These are phyloP conservation scores for Houttuynia cordata DNA, from an alignment of 164 flowering plant genomes.

Conservation along the genomic window DNA sequence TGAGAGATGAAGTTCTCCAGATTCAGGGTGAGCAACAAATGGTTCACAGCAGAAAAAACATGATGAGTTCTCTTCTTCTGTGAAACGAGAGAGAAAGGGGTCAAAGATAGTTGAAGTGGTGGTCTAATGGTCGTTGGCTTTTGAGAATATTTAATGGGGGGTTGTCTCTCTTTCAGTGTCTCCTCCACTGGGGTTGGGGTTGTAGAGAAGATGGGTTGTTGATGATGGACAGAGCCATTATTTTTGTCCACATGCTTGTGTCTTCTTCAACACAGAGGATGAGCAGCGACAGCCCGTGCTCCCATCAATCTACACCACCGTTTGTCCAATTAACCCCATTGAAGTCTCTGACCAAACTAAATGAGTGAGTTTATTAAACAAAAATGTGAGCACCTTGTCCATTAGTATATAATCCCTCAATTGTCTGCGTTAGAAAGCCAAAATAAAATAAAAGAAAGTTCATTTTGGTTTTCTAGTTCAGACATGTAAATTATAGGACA, in stretches of 20 bases:
- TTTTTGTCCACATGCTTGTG: constrained; percentile 34
- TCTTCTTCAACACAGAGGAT: constrained; percentile 17
- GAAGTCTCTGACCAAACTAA: too few relatives aligned
- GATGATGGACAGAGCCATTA: constrained; percentile 7
- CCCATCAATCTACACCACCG: background rate
- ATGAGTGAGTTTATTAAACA: too few relatives aligned
- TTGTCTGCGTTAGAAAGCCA: too few relatives aligned
- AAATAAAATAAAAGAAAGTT: too few relatives aligned
- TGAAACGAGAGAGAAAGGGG: background rate
- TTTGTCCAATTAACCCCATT: too few relatives aligned
- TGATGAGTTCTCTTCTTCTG: background rate
- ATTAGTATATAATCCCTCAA: too few relatives aligned
- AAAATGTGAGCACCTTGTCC: too few relatives aligned
- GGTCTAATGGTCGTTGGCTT: background rate
- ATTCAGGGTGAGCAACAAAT: background rate
- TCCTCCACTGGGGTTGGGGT: too few relatives aligned
- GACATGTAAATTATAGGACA: too few relatives aligned
- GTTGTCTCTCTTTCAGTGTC: too few relatives aligned
- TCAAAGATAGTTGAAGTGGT: background rate
- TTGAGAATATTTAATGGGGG: background rate
- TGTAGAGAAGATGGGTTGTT: background rate
- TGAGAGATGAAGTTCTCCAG: background rate
- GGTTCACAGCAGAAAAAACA: background rate
- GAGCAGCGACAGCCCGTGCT: too few relatives aligned
- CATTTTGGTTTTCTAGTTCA: too few relatives aligned